Base-by-base conservation (phyloP, 106 monocot genomes). In the Agapanthus africanus region DNA sequence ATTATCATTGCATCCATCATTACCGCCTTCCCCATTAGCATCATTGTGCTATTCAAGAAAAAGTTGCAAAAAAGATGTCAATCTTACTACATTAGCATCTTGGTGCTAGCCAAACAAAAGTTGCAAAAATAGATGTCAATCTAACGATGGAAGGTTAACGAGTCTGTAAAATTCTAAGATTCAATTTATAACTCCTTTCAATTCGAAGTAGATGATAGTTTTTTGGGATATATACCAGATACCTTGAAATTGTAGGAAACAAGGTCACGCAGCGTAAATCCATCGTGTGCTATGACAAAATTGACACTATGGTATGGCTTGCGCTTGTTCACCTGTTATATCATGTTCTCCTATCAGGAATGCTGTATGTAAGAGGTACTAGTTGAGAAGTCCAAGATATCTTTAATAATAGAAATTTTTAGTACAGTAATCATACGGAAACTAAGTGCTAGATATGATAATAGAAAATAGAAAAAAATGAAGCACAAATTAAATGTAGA, bases 171-270 rank as follows among this genome's bases (percentile, higher is more conserved):
- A 33, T 30, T 50, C 10, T 69, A 9, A 30, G 41, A 21, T 37
- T 28, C 6, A n/a, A 37, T 38, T 63, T 37, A n/a, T n/a, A 22
- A 22, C 63, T 30, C 4, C n/a, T 19, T 63, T 35, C 7, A 37
- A 8, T 63, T 38, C 21, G 13, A n/a, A 7, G 3, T 7, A 7
- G 0, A 22, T 18, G 8, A 21, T 2, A 38, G 37, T 11, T 51
- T 72, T 59, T n/a, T 40, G 13, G 25, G 31, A 13, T 59, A 47
- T 52, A 22, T 18, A 57, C 44, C 32, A 60, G 47, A 66, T 82
- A 99, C 99, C 90, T 99, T 99, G 36, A 63, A 68, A 73, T 90
- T 93, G 73, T 99, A 99, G 26, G 99, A 90, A 83, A 99, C 99
- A 69, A 99, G 82, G 59, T 99, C 99, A 35, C 74, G 79, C 40